Evolutionary conservation across 2,329 filamentous ascomycete species (phyloP).

Genomic region (Xylariales sp.): DNA sequence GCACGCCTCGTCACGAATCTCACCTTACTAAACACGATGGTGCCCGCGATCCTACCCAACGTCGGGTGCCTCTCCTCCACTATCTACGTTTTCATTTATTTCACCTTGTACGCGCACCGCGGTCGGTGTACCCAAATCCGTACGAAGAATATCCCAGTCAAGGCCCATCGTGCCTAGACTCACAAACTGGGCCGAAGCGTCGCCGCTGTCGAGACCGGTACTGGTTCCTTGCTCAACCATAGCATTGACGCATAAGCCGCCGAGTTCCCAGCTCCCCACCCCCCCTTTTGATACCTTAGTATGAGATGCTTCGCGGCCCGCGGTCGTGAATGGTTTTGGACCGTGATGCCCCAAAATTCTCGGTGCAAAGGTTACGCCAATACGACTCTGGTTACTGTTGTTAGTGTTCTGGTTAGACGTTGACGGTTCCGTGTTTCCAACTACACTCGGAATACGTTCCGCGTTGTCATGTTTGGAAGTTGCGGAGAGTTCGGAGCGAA

Average conservation of each 20-base stretch:
- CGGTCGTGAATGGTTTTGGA: constrained; percentile 34
- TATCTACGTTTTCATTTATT: neutral
- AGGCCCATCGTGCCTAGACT: constrained; percentile 14
- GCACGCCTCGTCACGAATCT: neutral
- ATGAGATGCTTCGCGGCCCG: constrained; percentile 27
- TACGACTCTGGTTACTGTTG: constrained; percentile 11
- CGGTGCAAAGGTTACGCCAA: constrained; percentile 25
- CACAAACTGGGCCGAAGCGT: constrained; percentile 17
- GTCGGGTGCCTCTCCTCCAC: neutral
- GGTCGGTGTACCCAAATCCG: constrained; percentile 2
- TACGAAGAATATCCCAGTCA: constrained; percentile 23
- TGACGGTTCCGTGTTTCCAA: constrained; percentile 2
- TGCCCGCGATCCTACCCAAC: constrained; percentile 1
- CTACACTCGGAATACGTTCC: neutral
- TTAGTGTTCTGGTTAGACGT: neutral
- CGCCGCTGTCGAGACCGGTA: neutral
- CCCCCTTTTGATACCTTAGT: constrained; percentile 18
- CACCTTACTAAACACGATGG: neutral
- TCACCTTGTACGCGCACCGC: neutral
- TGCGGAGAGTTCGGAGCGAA: constrained; percentile 19
- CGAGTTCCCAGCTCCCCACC: constrained; percentile 39
- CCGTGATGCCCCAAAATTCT: constrained; percentile 28
- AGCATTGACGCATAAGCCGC: constrained; percentile 36
- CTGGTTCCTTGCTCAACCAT: constrained; percentile 27
- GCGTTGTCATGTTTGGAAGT: neutral